These are phyloP conservation scores for Saturnispora halmiae DNA, from an alignment of 805 yeast species.

Conservation along the genomic window DNA sequence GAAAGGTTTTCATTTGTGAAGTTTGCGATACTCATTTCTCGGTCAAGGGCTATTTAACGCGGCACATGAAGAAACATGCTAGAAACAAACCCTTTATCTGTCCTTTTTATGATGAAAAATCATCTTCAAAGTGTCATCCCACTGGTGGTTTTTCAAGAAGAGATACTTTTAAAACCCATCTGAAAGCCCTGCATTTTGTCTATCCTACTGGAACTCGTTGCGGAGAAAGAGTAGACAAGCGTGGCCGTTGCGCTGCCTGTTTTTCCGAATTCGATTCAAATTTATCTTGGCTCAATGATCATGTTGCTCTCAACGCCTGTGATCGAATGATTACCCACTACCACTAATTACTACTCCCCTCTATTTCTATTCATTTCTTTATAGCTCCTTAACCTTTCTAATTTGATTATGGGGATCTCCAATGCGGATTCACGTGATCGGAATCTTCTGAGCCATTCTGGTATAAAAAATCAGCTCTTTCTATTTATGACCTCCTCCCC, in stretches of 20 bases:
- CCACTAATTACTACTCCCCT: constrained; percentile 9
- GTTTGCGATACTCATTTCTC: constrained; percentile 41
- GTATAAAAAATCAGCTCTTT: too few relatives aligned
- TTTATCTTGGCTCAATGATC: constrained; percentile 43
- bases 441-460: too few relatives aligned
- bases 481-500: too few relatives aligned
- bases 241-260: constrained; percentile 49
- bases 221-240: constrained; percentile 32
- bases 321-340: constrained; percentile 23
- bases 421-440: too few relatives aligned
- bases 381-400: too few relatives aligned
- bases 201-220: constrained; percentile 49
- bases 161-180: constrained; percentile 51
- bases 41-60: constrained; percentile 45
- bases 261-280: constrained; percentile 40
- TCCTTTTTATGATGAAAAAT: constrained; percentile 36
- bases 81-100: constrained; percentile 43
- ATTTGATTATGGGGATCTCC: too few relatives aligned
- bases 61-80: constrained; percentile 47
- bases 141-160: constrained; percentile 52
- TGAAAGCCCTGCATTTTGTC: constrained; percentile 46
- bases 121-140: constrained; percentile 39
- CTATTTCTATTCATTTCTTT: not conserved
- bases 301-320: constrained; percentile 44
- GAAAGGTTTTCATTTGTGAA: constrained; percentile 33